These are phyloP conservation scores for Solanum boliviense DNA, from an alignment of 257 asterid species.

Conservation along the genomic window DNA sequence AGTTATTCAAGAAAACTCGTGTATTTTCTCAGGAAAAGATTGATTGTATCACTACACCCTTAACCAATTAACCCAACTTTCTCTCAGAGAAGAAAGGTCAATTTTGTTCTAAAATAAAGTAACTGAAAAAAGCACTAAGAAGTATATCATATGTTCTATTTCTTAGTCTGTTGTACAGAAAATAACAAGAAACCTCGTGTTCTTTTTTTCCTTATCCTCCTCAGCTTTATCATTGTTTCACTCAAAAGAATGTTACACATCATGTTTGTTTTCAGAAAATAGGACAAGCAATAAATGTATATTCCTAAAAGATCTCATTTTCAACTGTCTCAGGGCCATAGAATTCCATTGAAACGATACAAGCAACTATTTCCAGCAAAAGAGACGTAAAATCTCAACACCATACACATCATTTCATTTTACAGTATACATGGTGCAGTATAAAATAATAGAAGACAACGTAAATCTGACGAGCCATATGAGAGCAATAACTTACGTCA, in stretches of 20 bases:
- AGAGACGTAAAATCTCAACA: background rate
- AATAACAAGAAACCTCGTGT: background rate
- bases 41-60: background rate
- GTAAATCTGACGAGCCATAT: background rate
- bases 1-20: background rate
- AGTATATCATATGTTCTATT: background rate
- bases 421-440: background rate
- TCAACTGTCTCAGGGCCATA: background rate
- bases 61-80: background rate
- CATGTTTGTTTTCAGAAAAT: background rate
- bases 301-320: background rate
- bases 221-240: background rate
- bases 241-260: background rate
- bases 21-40: background rate
- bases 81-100: background rate
- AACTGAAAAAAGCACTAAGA: background rate
- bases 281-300: background rate
- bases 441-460: background rate
- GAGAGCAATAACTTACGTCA: conserved; percentile 40
- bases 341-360: background rate
- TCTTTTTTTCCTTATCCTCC: background rate
- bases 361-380: background rate
- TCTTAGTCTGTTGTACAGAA: background rate
- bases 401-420: background rate
- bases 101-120: background rate